A percentile compares a stretch with the other conserved stretches of the same genome.
Conservation (phyloP, 305 asterid species). For the Caryopteris hybrid region DNA sequence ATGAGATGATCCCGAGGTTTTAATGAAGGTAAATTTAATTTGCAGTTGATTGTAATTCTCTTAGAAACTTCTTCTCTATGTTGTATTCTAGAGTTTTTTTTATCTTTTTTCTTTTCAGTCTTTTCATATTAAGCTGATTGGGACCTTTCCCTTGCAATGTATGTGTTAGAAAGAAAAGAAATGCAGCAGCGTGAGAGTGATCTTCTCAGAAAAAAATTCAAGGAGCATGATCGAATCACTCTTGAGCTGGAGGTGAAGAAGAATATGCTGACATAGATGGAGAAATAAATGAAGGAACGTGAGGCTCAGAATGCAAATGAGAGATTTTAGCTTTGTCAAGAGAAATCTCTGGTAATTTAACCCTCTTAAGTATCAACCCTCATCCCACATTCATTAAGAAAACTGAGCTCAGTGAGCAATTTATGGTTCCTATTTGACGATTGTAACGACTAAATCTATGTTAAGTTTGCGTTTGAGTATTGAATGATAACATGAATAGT, state of each 20-base stretch:
- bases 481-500: not conserved
- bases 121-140: not conserved
- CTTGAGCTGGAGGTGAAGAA: constrained; percentile 30
- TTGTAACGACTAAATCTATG: no score
- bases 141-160: not conserved
- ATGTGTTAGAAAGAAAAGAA: constrained; percentile 35
- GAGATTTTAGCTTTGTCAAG: constrained; percentile 23
- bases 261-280: constrained; percentile 31
- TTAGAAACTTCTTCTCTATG: not conserved
- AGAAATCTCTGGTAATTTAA: constrained; percentile 36
- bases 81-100: not conserved
- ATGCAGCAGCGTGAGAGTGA: constrained; percentile 32
- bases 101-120: no score
- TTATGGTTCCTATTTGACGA: no score
- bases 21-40: constrained; percentile 55
- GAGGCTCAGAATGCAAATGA: constrained; percentile 40
- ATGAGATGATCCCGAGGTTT: constrained; percentile 32
- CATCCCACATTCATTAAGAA: no score
- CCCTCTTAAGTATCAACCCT: not conserved
- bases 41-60: no score
- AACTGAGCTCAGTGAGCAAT: no score
- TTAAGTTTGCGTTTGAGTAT: not conserved
- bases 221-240: constrained; percentile 27
- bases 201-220: constrained; percentile 26
- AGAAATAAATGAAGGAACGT: constrained; percentile 40